These are phyloP conservation scores for Aspergillus sp. DNA, from an alignment of 2,329 filamentous ascomycete species.

Conservation along the genomic window DNA sequence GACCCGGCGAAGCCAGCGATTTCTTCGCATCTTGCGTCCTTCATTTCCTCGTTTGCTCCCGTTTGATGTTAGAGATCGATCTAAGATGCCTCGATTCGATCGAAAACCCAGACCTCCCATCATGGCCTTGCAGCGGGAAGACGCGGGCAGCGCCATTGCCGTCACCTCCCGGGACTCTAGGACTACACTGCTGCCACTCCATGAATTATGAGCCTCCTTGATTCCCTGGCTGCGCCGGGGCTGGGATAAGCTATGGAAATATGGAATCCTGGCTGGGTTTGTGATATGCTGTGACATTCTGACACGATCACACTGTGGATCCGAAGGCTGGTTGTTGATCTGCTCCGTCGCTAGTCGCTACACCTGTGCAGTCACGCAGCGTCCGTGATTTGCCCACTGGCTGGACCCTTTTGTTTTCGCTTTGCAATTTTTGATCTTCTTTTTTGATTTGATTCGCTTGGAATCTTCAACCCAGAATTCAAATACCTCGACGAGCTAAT, in stretches of 20 bases:
- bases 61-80: background rate
- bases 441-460: slow-evolving; percentile 2
- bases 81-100: background rate
- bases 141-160: slow-evolving; percentile 5
- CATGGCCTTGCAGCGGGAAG: slow-evolving; percentile 5
- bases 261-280: background rate
- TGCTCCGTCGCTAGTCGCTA: background rate
- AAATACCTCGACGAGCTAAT: background rate
- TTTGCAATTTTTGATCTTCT: background rate
- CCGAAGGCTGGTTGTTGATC: background rate
- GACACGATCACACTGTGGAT: slow-evolving; percentile 12
- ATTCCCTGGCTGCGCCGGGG: background rate
- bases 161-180: background rate
- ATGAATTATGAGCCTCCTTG: background rate
- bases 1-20: background rate
- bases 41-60: background rate
- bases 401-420: slow-evolving; percentile 2
- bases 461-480: background rate
- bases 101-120: background rate
- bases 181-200: background rate
- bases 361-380: background rate
- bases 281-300: slow-evolving; percentile 1
- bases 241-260: background rate
- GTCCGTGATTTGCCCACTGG: background rate
- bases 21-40: background rate